Evolutionary conservation across 139 green algal species (phyloP).

Genomic region (Chlorella sorokiniana): DNA sequence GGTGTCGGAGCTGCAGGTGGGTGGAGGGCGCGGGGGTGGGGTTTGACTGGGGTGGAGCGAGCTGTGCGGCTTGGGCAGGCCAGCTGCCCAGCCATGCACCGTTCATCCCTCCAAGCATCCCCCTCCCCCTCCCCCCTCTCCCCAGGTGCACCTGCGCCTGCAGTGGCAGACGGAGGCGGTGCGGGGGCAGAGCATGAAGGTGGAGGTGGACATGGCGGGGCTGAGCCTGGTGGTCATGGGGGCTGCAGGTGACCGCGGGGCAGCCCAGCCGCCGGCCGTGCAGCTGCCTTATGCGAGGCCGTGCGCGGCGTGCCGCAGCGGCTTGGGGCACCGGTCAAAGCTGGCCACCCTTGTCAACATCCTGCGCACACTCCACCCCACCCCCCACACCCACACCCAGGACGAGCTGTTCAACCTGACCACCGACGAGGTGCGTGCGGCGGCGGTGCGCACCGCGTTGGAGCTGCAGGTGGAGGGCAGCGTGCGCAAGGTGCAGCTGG

Average conservation of each 20-base stretch:
- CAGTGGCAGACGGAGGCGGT: slow-evolving; percentile 57
- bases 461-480: slow-evolving; percentile 46
- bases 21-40: not conserved
- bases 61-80: not conserved
- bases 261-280: too few relatives aligned
- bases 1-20: slow-evolving; percentile 42
- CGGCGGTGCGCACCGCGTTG: slow-evolving; percentile 9
- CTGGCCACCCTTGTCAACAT: not conserved
- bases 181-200: slow-evolving; percentile 40
- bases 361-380: not conserved
- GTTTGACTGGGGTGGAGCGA: not conserved
- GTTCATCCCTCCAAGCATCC: not conserved
- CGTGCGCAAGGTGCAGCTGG: slow-evolving; percentile 76
- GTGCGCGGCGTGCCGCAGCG: too few relatives aligned
- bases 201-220: slow-evolving; percentile 69
- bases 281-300: too few relatives aligned
- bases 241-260: slow-evolving; percentile 46
- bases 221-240: slow-evolving; percentile 66
- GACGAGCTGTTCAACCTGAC: slow-evolving; percentile 89
- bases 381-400: slow-evolving; percentile 10
- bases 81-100: not conserved
- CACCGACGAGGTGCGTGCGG: slow-evolving; percentile 35
- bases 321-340: too few relatives aligned
- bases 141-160: slow-evolving; percentile 73
- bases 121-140: not conserved